Base-by-base conservation (phyloP, 108 stramenopile species). In the Skeletonema menzelii region DNA sequence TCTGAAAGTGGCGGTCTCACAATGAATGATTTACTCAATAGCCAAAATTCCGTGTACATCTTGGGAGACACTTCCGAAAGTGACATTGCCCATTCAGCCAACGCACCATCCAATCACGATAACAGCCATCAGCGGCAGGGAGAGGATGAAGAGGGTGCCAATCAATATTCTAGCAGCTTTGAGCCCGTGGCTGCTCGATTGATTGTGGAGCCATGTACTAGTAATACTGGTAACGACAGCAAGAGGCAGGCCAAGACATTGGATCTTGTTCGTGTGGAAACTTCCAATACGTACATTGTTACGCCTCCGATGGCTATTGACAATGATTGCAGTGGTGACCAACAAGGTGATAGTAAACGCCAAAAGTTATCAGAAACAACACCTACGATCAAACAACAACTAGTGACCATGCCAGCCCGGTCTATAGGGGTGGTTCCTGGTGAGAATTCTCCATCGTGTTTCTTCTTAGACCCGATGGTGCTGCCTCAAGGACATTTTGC, bases 251-350 rank as follows among this genome's bases (percentile, higher is more conserved):
- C 70, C n/a, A 80, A 73, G 59, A 80, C 79, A 13, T 17, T 80
- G 67, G 79, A 80, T 42, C 44, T 80, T 53, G 69, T 63, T 27
- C 30, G 72, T 27, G 79, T 80, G 53, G 79, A 80, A 64, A 80
- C 79, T 7, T 69, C 67, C 44, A 80, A 80, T 65, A 80, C 79
- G 0, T 80, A 80, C 27, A 64, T 80, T 34, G 70, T 80, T 5
- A 67, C 72, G 11, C 79, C 79, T 27, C 71, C 79, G 26, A 73
- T 49, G 53, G 59, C 57, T 8, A 46, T 31, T 37, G 42, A 60
- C 30, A 27, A n/a, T 10, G 34, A 40, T 27, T 4, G 2, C 0
- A 13, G 12, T 11, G 56, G 6, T 26, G n/a, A 68, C 0, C 57
- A n/a, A 15, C 15, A 49, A 17, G 44, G 61, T 28, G 37, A 57